These are phyloP conservation scores for Ascochyta lentis DNA, from an alignment of 2,329 filamentous ascomycete genomes.

Conservation along the genomic window DNA sequence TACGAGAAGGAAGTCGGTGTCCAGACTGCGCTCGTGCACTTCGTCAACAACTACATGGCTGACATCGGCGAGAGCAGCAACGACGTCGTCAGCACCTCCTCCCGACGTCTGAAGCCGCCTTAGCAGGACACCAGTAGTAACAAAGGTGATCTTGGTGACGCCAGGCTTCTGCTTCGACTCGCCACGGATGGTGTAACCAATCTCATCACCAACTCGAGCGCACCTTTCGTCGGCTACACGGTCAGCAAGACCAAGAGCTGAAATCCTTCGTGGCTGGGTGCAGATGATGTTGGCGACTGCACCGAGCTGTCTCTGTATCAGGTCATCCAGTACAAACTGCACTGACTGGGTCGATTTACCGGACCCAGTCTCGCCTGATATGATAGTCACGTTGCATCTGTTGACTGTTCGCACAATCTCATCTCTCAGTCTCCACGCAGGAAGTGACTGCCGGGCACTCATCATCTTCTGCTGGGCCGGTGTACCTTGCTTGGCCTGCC, in stretches of 20 bases:
- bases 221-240: slow-evolving; percentile 93
- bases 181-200: slow-evolving; percentile 90
- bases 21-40: slow-evolving; percentile 92
- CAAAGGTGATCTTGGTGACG: slow-evolving; percentile 88
- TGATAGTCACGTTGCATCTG: slow-evolving; percentile 87
- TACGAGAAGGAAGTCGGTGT: slow-evolving; percentile 92
- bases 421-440: slow-evolving; percentile 85
- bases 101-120: slow-evolving; percentile 90
- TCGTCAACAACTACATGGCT: slow-evolving; percentile 97
- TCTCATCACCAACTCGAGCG: slow-evolving; percentile 79
- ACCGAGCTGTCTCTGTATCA: slow-evolving; percentile 79
- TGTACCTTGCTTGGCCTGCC: slow-evolving; percentile 71
- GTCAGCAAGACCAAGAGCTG: slow-evolving; percentile 90
- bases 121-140: slow-evolving; percentile 92
- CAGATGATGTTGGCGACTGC: slow-evolving; percentile 87
- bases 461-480: slow-evolving; percentile 77
- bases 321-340: slow-evolving; percentile 91
- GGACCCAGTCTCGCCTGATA: slow-evolving; percentile 94
- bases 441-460: slow-evolving; percentile 72
- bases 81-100: slow-evolving; percentile 78
- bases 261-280: slow-evolving; percentile 93
- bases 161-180: slow-evolving; percentile 77
- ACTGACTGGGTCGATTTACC: slow-evolving; percentile 97
- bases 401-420: slow-evolving; percentile 77
- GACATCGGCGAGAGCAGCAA: slow-evolving; percentile 82